Evolutionary conservation across 2,329 filamentous ascomycete species (phyloP).

Genomic region (Cryphonectria japonica): DNA sequence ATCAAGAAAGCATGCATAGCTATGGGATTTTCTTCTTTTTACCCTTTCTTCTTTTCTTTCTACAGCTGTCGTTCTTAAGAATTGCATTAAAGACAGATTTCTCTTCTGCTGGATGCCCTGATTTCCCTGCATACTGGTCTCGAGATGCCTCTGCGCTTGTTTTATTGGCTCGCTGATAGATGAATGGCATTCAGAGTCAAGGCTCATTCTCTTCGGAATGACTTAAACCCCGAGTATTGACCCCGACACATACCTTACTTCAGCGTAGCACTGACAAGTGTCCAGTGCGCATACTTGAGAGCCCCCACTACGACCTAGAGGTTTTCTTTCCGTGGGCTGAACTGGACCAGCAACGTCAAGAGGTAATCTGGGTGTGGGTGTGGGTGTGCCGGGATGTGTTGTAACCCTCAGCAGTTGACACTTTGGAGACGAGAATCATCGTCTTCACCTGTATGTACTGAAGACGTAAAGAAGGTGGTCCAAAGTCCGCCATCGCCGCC

Average conservation of each 20-base stretch:
- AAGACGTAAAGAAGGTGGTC: background rate
- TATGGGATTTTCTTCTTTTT: conserved; percentile 4
- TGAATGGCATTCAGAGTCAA: background rate
- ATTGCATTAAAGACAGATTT: conserved; percentile 5
- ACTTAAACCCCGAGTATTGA: background rate
- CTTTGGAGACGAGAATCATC: background rate
- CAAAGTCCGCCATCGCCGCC: too few species aligned
- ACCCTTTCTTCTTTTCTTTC: background rate
- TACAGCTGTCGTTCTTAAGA: conserved; percentile 7
- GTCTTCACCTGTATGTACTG: background rate
- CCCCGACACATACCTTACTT: too few species aligned
- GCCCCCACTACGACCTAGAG: background rate
- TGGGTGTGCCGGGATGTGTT: background rate
- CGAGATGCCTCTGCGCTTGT: background rate
- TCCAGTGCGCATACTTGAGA: background rate
- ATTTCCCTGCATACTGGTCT: background rate
- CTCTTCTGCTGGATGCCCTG: background rate
- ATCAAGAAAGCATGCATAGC: conserved; percentile 29
- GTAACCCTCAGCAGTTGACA: background rate
- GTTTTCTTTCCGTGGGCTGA: background rate
- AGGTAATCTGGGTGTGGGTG: background rate
- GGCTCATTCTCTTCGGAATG: too few species aligned
- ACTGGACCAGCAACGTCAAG: background rate
- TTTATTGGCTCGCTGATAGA: background rate
- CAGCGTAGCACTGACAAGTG: too few species aligned